These are phyloP conservation scores for Pseudogymnoascus sp. DNA, from an alignment of 2,329 filamentous ascomycete genomes.

Conservation along the genomic window DNA sequence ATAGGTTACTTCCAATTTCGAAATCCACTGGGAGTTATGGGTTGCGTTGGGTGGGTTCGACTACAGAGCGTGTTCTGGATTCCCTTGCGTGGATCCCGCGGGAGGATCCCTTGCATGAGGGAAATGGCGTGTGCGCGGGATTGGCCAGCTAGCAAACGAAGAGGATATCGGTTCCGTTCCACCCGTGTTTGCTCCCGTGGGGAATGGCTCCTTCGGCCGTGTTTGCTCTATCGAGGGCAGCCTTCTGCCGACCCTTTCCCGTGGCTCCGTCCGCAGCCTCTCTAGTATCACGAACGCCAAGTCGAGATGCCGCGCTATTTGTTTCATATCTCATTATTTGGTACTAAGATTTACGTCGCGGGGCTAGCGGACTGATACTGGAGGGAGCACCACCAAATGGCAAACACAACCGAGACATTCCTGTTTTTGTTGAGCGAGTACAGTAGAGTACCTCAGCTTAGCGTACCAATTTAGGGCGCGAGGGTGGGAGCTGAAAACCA, in stretches of 20 bases:
- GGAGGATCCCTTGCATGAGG: neutral
- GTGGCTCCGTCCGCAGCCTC: neutral
- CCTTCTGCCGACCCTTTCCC: neutral
- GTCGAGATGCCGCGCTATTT: neutral
- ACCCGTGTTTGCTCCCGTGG: neutral
- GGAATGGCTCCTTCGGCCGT: neutral
- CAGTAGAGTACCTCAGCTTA: neutral
- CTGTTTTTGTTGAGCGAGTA: neutral
- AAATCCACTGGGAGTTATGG: neutral
- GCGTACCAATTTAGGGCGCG: neutral
- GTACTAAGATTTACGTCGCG: neutral
- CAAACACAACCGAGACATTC: neutral
- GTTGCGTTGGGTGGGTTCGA: neutral
- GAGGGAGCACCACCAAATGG: neutral
- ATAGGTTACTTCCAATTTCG: neutral
- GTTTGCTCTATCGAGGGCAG: neutral
- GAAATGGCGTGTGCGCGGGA: neutral
- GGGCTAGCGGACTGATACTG: neutral
- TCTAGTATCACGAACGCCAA: neutral
- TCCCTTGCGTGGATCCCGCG: slow-evolving; percentile 1
- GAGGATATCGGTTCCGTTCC: neutral
- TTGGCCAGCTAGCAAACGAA: neutral
- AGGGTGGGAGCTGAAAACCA: neutral
- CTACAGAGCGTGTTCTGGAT: neutral
- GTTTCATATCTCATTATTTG: neutral